These are phyloP conservation scores for Arabidopsis hybrid DNA, from an alignment of 441 rosid species.

Conservation along the genomic window DNA sequence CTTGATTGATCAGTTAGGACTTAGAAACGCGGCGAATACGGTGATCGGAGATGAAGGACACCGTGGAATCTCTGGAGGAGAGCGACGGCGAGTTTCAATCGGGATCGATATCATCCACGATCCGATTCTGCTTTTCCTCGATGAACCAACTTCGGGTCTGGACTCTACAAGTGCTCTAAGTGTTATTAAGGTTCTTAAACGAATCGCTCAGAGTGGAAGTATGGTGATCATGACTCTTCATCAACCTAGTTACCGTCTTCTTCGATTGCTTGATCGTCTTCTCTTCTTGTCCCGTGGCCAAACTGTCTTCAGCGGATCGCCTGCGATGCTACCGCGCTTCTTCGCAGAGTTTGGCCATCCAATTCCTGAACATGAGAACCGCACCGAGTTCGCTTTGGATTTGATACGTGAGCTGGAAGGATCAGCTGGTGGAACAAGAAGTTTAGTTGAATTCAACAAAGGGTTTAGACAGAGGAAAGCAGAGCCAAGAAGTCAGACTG, in stretches of 20 bases:
- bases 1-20: slow-evolving; percentile 48
- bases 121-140: slow-evolving; percentile 48
- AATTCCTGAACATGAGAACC: slow-evolving; percentile 45
- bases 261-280: slow-evolving; percentile 45
- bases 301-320: slow-evolving; percentile 46
- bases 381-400: slow-evolving; percentile 46
- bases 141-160: slow-evolving; percentile 48
- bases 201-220: slow-evolving; percentile 49
- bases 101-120: slow-evolving; percentile 50
- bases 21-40: slow-evolving; percentile 45
- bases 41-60: slow-evolving; percentile 53
- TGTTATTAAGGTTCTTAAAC: slow-evolving; percentile 43
- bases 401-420: slow-evolving; percentile 48
- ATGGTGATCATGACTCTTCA: slow-evolving; percentile 50
- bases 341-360: slow-evolving; percentile 47
- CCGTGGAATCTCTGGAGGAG: slow-evolving; percentile 54
- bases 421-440: slow-evolving; percentile 79
- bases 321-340: slow-evolving; percentile 38
- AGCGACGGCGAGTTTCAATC: slow-evolving; percentile 43
- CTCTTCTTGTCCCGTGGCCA: slow-evolving; percentile 48
- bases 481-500: slow-evolving; percentile 46
- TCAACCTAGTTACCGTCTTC: slow-evolving; percentile 47
- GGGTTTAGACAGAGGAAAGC: slow-evolving; percentile 62
- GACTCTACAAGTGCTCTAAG: slow-evolving; percentile 45
- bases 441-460: slow-evolving; percentile 81